Conservation (phyloP, 345 rosid species). For the Citrus hindsii region DNA sequence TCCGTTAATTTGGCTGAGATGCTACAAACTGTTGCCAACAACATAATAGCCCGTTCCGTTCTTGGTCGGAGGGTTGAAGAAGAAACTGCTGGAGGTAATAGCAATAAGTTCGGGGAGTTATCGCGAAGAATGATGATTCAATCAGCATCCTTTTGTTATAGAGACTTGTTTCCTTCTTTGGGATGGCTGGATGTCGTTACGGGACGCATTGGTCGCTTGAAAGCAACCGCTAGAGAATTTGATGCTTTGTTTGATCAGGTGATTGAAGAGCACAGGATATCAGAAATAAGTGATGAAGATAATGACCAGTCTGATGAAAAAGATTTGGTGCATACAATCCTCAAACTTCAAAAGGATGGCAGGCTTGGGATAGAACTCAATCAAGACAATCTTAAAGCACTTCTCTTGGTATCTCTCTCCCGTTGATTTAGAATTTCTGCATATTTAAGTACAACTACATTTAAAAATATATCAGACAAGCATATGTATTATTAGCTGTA, state of each 20-base stretch:
- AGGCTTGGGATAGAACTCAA: slow-evolving; percentile 12
- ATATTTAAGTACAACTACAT: too few species aligned
- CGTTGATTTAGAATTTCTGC: too few species aligned
- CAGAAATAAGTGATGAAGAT: neutral
- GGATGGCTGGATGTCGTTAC: slow-evolving; percentile 20
- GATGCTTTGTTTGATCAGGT: slow-evolving; percentile 20
- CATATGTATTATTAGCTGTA: too few species aligned
- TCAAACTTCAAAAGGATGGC: slow-evolving; percentile 20
- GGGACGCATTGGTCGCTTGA: slow-evolving; percentile 9
- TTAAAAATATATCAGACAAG: too few species aligned
- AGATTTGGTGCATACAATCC: slow-evolving; percentile 22
- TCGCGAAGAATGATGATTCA: neutral
- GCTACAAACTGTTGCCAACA: neutral
- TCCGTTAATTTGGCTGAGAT: slow-evolving; percentile 6
- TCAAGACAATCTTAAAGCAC: slow-evolving; percentile 26
- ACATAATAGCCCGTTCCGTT: slow-evolving; percentile 15
- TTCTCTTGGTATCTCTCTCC: slow-evolving; percentile 20
- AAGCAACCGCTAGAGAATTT: slow-evolving; percentile 8
- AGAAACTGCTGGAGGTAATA: slow-evolving; percentile 1
- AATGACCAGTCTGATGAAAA: slow-evolving; percentile 10
- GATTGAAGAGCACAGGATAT: slow-evolving; percentile 8
- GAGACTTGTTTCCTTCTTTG: slow-evolving; percentile 17
- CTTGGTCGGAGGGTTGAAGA: slow-evolving; percentile 14
- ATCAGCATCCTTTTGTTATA: neutral
- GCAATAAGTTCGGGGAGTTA: slow-evolving; percentile 12